Evolutionary conservation across 106 monocot genomes (phyloP).

Genomic region (Acorus gramineus): DNA sequence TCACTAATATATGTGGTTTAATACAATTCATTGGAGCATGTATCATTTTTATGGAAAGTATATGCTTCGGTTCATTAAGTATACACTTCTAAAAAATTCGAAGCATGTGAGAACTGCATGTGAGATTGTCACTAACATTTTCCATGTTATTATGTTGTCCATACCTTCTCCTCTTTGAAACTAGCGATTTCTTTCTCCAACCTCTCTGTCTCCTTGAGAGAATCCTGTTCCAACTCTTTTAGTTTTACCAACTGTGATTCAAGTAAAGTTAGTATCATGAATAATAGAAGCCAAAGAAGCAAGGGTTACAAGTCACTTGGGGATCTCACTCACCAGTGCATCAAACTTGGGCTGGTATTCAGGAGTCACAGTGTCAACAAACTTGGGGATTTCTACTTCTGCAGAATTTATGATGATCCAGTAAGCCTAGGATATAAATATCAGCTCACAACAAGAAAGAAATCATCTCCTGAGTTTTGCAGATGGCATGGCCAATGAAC

Average conservation of each 20-base stretch:
- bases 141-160: not conserved
- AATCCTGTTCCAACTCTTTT: constrained; percentile 77
- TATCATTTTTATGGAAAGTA: no score
- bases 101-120: no score
- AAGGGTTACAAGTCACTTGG: not conserved
- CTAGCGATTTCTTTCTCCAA: constrained; percentile 87
- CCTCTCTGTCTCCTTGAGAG: constrained; percentile 76
- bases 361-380: constrained; percentile 85
- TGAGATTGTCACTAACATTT: not conserved
- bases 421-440: not conserved
- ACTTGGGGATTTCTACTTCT: constrained; percentile 95
- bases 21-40: no score
- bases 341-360: constrained; percentile 94
- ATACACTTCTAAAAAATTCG: no score
- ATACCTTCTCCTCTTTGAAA: constrained; percentile 81
- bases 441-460: not conserved
- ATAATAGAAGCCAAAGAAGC: not conserved
- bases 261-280: not conserved
- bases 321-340: constrained; percentile 49
- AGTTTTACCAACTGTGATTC: constrained; percentile 56
- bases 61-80: no score
- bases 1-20: no score
- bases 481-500: not conserved
- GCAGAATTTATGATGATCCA: constrained; percentile 4
- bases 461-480: not conserved